These are phyloP conservation scores for Ceratocystis destructans DNA, from an alignment of 2,329 filamentous ascomycete genomes.

Conservation along the genomic window DNA sequence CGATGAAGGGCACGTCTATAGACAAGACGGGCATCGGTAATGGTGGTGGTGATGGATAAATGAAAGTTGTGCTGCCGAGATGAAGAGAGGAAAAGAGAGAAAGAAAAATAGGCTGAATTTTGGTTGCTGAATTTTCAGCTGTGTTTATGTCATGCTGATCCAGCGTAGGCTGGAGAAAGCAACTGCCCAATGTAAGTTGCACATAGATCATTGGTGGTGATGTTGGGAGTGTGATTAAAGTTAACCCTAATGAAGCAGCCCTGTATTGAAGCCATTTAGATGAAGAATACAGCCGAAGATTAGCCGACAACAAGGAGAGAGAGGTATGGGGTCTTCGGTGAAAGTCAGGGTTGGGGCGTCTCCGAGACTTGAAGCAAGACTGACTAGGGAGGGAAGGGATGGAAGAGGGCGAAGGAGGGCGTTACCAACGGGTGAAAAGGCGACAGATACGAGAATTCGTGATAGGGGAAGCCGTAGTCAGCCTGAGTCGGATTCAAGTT, in stretches of 20 bases:
- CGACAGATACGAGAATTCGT: too few species aligned
- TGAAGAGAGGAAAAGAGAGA: not conserved
- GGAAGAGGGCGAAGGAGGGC: too few species aligned
- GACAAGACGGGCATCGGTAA: not conserved
- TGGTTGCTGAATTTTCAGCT: not conserved
- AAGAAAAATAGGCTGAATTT: not conserved
- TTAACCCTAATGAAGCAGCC: not conserved
- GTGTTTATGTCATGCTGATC: not conserved
- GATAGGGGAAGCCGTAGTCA: not conserved
- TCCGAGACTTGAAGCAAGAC: too few species aligned
- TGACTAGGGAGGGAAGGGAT: too few species aligned
- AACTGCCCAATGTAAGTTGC: not conserved
- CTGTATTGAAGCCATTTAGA: not conserved
- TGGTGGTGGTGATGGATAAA: not conserved
- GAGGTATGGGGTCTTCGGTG: not conserved
- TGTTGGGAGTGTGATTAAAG: not conserved
- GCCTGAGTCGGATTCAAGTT: too few species aligned
- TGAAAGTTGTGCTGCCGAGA: too few species aligned
- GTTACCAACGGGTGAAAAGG: too few species aligned
- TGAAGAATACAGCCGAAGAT: not conserved
- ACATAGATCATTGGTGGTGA: not conserved
- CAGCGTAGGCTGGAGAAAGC: not conserved
- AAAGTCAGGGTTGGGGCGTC: too few species aligned
- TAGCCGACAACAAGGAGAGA: not conserved
- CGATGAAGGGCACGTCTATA: not conserved